Evolutionary conservation across 2,329 filamentous ascomycete species (phyloP).

Genomic region (Fusarium fracticaudum): DNA sequence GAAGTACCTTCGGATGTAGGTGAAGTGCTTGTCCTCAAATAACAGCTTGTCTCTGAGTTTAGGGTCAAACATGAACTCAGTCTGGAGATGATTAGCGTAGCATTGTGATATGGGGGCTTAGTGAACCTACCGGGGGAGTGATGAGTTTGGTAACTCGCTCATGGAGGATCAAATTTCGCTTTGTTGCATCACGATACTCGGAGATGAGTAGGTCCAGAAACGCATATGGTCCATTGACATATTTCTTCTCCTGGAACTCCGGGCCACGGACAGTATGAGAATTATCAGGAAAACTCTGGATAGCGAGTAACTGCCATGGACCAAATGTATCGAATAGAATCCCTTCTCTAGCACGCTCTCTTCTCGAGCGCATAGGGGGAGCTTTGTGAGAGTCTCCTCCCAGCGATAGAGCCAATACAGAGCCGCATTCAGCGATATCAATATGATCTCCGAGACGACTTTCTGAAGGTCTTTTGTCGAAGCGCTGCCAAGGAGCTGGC

Average conservation of each 20-base stretch:
- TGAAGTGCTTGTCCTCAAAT: slow-evolving; percentile 69
- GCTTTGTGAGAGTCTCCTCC: slow-evolving; percentile 61
- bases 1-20: slow-evolving; percentile 69
- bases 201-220: slow-evolving; percentile 67
- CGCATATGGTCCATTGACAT: slow-evolving; percentile 69
- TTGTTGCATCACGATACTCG: slow-evolving; percentile 69
- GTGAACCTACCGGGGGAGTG: slow-evolving; percentile 49
- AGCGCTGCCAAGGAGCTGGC: slow-evolving; percentile 68
- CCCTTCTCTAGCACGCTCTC: slow-evolving; percentile 60
- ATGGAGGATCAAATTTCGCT: slow-evolving; percentile 66
- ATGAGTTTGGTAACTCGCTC: slow-evolving; percentile 66
- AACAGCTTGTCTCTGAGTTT: slow-evolving; percentile 65
- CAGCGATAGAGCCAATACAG: slow-evolving; percentile 67
- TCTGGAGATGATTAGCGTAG: slow-evolving; percentile 41
- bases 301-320: slow-evolving; percentile 67
- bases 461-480: slow-evolving; percentile 57
- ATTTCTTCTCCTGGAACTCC: slow-evolving; percentile 62
- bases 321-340: slow-evolving; percentile 67
- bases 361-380: slow-evolving; percentile 59
- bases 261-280: slow-evolving; percentile 64
- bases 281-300: slow-evolving; percentile 69
- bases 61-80: slow-evolving; percentile 67
- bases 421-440: slow-evolving; percentile 67
- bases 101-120: too few relatives aligned
- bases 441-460: slow-evolving; percentile 59